Evolutionary conservation across 768 basidiomycete species (phyloP).

Genomic region (Boletus pseudo-olivaceus): DNA sequence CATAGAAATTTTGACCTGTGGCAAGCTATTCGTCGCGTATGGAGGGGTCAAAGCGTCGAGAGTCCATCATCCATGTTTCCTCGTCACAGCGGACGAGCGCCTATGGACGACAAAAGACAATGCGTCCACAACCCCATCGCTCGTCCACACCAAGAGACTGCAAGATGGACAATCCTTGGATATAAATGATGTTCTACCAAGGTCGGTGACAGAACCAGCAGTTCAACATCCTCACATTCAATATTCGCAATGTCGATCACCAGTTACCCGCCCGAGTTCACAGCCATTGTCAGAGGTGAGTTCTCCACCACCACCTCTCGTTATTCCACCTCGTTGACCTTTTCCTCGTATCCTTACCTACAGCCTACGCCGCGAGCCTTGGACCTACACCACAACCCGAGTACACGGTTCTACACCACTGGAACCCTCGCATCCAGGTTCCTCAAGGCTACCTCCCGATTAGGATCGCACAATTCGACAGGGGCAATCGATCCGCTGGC

Average conservation of each 20-base stretch:
- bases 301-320: neutral
- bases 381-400: neutral
- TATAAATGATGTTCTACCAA: slow-evolving; percentile 8
- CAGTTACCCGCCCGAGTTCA: slow-evolving; percentile 7
- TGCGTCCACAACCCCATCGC: neutral
- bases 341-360: neutral
- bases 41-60: neutral
- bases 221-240: neutral
- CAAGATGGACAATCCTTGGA: neutral
- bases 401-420: slow-evolving; percentile 9
- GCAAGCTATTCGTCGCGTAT: neutral
- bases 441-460: slow-evolving; percentile 16
- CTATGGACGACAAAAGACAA: neutral
- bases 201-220: neutral
- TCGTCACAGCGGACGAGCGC: neutral
- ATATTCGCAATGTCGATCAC: slow-evolving; percentile 2
- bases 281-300: slow-evolving; percentile 6
- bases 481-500: slow-evolving; percentile 1
- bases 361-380: slow-evolving; percentile 11
- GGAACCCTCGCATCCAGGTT: slow-evolving; percentile 1
- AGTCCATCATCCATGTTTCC: neutral
- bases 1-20: neutral
- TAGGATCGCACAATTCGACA: slow-evolving; percentile 11
- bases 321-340: neutral
- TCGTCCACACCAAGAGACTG: neutral